Evolutionary conservation across 208 protist genomes (phyloP), one percentile per base, ranked within the genome.

Genomic region (Naegleria fowleri): DNA sequence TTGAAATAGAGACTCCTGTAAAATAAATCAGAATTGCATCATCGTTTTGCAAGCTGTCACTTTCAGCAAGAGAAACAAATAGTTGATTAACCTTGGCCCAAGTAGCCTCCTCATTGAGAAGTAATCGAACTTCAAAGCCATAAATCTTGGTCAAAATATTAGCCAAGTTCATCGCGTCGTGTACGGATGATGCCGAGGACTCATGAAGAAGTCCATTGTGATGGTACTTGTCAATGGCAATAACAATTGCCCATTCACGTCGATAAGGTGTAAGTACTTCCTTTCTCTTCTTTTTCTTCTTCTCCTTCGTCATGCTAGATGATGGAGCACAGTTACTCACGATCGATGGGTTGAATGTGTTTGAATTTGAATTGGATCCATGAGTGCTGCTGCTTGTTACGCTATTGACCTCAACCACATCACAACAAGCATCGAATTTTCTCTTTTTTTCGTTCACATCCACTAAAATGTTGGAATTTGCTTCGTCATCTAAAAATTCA

Each of bases 231-330:
- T 36, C 33, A 39, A 87, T 87, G 83, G 83, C 83, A 87, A 87
- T 87, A 29, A 87, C 40, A 51, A 87, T 87, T 13, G 83, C 83
- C 83, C 83, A 87, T 51, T 87, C 83, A n/a, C 83, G 40, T 40
- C 83, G 1, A 15, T 87, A 87, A 51, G 33, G 16, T 83, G n/a
- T 83, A 38, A 15, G 29, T 13, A n/a, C 7, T 39, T 83, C 75
- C 33, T 39, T 83, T 39, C 22, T 83, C 75, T 83, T 40, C 33
- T 39, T 40, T n/a, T 39, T 40, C 16, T 76, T 19, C 75, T 83
- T 39, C 22, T 39, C 33, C 75, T n/a, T 83, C 0, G n/a, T 0
- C 19, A n/a, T 22, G 2, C 5, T 33, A 0, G 25, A 33, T 76
- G 59, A 19, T 76, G 29, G 59, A 76, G 59, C 25, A 33, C 59